Evolutionary conservation across 1,139 yeast species (phyloP).

Genomic region (Suhomyces guaymorum): DNA sequence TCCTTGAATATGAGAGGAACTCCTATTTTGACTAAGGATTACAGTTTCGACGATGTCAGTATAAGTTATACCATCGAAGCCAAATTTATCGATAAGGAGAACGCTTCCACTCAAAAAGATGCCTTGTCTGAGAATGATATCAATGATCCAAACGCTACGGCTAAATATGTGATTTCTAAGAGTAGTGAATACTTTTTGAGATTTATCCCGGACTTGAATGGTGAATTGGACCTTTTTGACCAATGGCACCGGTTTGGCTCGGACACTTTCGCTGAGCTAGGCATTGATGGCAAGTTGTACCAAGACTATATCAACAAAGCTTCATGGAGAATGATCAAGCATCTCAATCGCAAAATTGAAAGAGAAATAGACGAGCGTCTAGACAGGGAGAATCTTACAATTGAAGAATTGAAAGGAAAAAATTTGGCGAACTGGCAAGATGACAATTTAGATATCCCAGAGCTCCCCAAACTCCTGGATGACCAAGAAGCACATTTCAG

Average conservation of each 20-base stretch:
- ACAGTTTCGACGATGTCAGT: constrained; percentile 44
- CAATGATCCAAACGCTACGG: constrained; percentile 36
- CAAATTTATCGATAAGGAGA: constrained; percentile 42
- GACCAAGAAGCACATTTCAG: constrained; percentile 13
- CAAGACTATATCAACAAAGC: constrained; percentile 25
- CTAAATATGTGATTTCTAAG: constrained; percentile 40
- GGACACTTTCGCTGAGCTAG: constrained; percentile 30
- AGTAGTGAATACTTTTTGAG: constrained; percentile 42
- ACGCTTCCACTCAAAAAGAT: constrained; percentile 24
- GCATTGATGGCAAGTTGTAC: constrained; percentile 40
- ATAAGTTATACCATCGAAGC: constrained; percentile 47
- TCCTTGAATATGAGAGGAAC: constrained; percentile 42
- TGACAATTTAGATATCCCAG: neutral
- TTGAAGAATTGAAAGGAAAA: constrained; percentile 36
- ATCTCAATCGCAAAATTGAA: constrained; percentile 33
- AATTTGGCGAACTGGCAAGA: constrained; percentile 18
- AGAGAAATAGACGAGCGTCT: constrained; percentile 38
- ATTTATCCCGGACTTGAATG: constrained; percentile 42
- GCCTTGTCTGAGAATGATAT: constrained; percentile 40
- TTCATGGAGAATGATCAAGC: constrained; percentile 40
- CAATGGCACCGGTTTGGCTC: constrained; percentile 25
- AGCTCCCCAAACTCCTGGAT: neutral
- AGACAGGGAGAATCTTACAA: constrained; percentile 10
- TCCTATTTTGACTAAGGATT: constrained; percentile 45
- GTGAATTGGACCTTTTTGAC: constrained; percentile 32